Evolutionary conservation across 1,284 basidiomycete genomes (phyloP), one percentile per base, ranked within the genome.

Genomic region (Sphagnurus paluster): DNA sequence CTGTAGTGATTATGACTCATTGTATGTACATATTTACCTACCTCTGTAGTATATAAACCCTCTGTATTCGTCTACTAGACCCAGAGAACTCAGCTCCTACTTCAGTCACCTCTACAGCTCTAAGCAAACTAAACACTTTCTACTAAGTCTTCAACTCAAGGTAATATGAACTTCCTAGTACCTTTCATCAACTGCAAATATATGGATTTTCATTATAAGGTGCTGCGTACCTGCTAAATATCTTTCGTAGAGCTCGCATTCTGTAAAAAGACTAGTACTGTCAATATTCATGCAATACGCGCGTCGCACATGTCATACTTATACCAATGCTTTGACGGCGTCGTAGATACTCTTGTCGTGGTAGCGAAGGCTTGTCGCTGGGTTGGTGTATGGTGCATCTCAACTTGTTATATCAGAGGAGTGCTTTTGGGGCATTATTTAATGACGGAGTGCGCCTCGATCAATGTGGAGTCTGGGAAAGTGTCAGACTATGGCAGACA

Each of bases 321-420:
- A 56, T 52, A 90, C 90, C 57, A 94, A 70, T 29, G 79, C 77
- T 61, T 89, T 90, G 58, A 93, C 82, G 32, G 91, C 70, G 44
- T 91, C 87, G 62, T 92, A 93, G 4, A 93, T 80, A 54, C 84
- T 89, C 66, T 87, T 91, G 69, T 92, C 87, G 54, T 93, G 88
- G 61, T 90, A 93, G 4, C 91, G 76, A 14, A 94, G 70, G 0
- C 84, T 80, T 0, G 90, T 90, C 2, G 83, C 80, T 5, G 91
- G 91, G 57, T 93, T 90, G 0, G 89, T 93, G 57, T 93, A 93
- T 3, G 85, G 87, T 1, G 87, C 90, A 65, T 91, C 86, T 5
- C 93, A 71, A 0, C 91, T 90, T 0, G 91, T 94, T 4, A 94
- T 89, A 64, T 94, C 91, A 58, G 91, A 94, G 52, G 89, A 91